Evolutionary conservation across 1,284 basidiomycete species (phyloP).

Genomic region (Trichosporon coremiiforme): DNA sequence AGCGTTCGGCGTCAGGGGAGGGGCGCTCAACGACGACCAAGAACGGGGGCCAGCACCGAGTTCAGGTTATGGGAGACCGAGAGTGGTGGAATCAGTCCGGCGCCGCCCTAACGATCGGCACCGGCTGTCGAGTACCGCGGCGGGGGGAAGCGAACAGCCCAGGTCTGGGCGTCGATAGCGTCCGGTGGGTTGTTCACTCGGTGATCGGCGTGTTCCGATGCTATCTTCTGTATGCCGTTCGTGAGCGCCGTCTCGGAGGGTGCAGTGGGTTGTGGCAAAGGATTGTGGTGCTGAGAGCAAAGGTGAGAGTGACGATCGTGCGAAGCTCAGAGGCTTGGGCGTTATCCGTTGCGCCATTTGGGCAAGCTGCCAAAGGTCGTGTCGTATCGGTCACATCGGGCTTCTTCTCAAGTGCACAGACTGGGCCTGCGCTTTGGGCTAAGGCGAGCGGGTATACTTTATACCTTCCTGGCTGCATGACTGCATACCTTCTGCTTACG

Average conservation of each 20-base stretch:
- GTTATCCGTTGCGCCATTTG: neutral
- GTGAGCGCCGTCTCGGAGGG: too few relatives aligned
- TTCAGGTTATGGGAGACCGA: too few relatives aligned
- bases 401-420: neutral
- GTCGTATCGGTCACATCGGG: neutral
- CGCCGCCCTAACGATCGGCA: neutral
- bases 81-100: too few relatives aligned
- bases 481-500: neutral
- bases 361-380: neutral
- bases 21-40: too few relatives aligned
- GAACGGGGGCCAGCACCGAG: too few relatives aligned
- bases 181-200: neutral
- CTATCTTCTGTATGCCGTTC: too few relatives aligned
- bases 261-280: neutral
- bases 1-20: too few relatives aligned
- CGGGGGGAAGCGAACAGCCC: neutral
- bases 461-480: neutral
- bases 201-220: neutral
- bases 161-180: neutral
- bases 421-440: neutral
- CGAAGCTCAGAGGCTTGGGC: neutral
- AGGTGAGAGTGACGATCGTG: neutral
- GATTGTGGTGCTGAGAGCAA: neutral
- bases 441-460: neutral
- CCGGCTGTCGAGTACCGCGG: neutral